These are phyloP conservation scores for Amniculicola lignicola DNA, from an alignment of 495 filamentous ascomycete genomes.

Conservation along the genomic window DNA sequence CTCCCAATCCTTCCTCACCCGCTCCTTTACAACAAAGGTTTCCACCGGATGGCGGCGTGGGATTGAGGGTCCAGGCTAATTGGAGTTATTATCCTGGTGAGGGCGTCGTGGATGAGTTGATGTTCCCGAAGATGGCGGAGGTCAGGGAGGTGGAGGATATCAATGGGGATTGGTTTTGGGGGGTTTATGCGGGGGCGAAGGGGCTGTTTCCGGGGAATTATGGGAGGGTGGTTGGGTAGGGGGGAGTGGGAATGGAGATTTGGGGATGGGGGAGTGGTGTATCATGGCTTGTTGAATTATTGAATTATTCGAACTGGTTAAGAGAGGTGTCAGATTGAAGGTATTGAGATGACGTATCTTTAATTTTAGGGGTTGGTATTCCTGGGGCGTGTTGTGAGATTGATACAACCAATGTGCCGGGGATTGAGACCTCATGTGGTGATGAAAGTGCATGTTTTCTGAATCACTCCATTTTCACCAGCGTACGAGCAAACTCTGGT, in stretches of 20 bases:
- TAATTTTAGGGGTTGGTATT: too few species aligned
- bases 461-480: too few species aligned
- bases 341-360: too few species aligned
- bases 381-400: too few species aligned
- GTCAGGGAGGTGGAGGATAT: constrained; percentile 75
- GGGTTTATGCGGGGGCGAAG: constrained; percentile 69
- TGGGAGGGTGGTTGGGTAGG: constrained; percentile 42
- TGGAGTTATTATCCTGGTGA: constrained; percentile 73
- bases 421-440: too few species aligned
- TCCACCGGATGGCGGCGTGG: constrained; percentile 69
- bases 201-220: constrained; percentile 76
- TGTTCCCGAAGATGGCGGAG: constrained; percentile 79
- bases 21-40: constrained; percentile 41
- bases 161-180: constrained; percentile 84
- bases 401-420: too few species aligned
- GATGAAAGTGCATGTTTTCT: too few species aligned
- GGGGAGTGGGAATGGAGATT: neutral
- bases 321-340: too few species aligned
- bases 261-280: neutral
- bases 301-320: too few species aligned
- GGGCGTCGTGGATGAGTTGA: constrained; percentile 63
- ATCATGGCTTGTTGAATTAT: too few species aligned
- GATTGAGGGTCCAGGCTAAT: constrained; percentile 56
- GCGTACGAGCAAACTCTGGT: too few species aligned
- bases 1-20: neutral